Percentiles rank a stretch among this genome's conserved stretches.
These are phyloP conservation scores for Cryptococcus deneoformans DNA, from an alignment of 1,284 basidiomycete genomes.

Conservation along the genomic window DNA sequence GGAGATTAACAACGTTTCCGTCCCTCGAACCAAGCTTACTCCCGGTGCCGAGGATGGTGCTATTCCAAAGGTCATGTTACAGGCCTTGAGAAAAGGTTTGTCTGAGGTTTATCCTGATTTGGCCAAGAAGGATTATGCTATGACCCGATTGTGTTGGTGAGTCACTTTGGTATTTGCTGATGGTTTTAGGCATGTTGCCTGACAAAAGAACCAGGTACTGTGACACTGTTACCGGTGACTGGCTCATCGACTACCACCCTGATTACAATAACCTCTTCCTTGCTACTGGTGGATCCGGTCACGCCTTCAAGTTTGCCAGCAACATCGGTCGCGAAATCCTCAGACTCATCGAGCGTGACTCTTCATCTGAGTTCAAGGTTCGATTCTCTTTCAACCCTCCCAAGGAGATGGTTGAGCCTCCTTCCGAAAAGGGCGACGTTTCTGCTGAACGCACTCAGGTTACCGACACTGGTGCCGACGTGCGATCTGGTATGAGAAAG, in stretches of 20 bases:
- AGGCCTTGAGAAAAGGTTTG: conserved; percentile 30
- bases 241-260: conserved; percentile 53
- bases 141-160: conserved; percentile 45
- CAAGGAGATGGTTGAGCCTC: conserved; percentile 4
- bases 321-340: conserved; percentile 72
- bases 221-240: conserved; percentile 52
- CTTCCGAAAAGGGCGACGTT: conserved; percentile 14
- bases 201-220: conserved; percentile 37
- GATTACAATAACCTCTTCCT: conserved; percentile 49
- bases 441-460: conserved; percentile 8
- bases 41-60: conserved; percentile 41
- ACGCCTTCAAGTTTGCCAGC: conserved; percentile 69
- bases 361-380: conserved; percentile 54
- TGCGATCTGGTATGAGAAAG: conserved; percentile 32
- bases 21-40: conserved; percentile 46
- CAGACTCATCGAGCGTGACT: conserved; percentile 64
- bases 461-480: conserved; percentile 31
- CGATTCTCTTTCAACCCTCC: conserved; percentile 56
- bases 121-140: conserved; percentile 44
- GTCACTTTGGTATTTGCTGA: conserved; percentile 2
- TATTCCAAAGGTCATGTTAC: conserved; percentile 40
- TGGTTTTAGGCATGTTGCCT: neutral
- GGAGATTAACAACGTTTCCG: conserved; percentile 29
- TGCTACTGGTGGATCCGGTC: conserved; percentile 52
- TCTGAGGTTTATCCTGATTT: conserved; percentile 42